A percentile compares a stretch with the other conserved stretches of the same genome.
Evolutionary conservation across 371 early-diverging fungal genomes (phyloP).

Genomic region (Rhizopus sp.): DNA sequence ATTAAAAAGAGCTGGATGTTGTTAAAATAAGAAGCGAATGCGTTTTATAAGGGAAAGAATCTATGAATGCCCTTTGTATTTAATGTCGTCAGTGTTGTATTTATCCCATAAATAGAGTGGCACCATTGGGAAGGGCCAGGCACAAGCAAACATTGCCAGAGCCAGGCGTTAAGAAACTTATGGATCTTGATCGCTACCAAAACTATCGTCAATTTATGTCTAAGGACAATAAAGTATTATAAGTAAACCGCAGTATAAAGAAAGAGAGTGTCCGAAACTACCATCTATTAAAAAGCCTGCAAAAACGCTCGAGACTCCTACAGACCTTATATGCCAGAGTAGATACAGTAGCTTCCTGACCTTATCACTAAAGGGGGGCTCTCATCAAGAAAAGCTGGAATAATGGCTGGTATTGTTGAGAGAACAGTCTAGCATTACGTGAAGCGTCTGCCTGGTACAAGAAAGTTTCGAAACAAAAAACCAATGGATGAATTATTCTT

Average conservation of each 20-base stretch:
- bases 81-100: background rate
- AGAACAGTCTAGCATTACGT: slow-evolving; percentile 15
- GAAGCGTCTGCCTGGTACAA: slow-evolving; percentile 12
- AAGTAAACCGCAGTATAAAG: background rate
- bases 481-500: no score
- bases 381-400: slow-evolving; percentile 11
- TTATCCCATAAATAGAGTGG: slow-evolving; percentile 7
- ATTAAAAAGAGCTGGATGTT: no score
- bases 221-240: no score
- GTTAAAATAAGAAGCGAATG: no score
- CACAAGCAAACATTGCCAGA: background rate
- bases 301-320: background rate
- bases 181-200: slow-evolving; percentile 9
- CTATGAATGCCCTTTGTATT: no score
- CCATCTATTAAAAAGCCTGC: background rate
- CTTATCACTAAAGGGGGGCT: slow-evolving; percentile 30
- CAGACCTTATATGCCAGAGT: background rate
- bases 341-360: slow-evolving; percentile 1
- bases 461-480: slow-evolving; percentile 7
- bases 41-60: no score
- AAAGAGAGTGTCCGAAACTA: background rate
- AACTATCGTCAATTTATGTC: no score
- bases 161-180: slow-evolving; percentile 9
- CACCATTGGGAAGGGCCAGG: slow-evolving; percentile 13
- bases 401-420: slow-evolving; percentile 35